Evolutionary conservation across 345 rosid species (phyloP), one percentile per base, ranked within the genome.

Genomic region (Atalantia buxifolia): DNA sequence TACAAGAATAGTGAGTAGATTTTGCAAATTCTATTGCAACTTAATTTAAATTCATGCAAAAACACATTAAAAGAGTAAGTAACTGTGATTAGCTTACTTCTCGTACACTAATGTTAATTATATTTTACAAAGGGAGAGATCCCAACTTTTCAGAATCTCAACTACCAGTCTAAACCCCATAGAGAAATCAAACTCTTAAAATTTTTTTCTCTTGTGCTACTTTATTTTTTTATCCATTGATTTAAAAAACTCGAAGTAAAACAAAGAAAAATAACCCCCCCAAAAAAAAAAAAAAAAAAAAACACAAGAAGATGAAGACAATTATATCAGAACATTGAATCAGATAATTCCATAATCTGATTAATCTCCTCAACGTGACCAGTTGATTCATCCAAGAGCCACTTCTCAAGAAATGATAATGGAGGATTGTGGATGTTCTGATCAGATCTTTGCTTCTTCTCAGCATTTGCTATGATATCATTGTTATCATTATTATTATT

Each of bases 381-480:
- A 48, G 78, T 86, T 36, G 83, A 87, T 88, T 96, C 99, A 72
- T 94, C 99, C 84, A 93, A 79, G 33, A 97, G 93, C 98, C 99
- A 97, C 78, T 93, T 97, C 92, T 97, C 98, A 77, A 97, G 95
- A 85, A 89, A 88, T 28, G 98, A 83, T 40, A 97, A 79, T 75
- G 95, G 96, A 59, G 94, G 97, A 45, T 75, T 76, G 60, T 75
- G 50, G 14, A 45, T 77, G 8, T 86, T 76, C 79, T 31, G 38
- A 30, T 76, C 83, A 2, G 77, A 9, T 7, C 12, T 18, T 50
- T 3, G 9, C 45, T 24, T 63, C 22, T 9, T 25, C 33, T 28
- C n/a, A 13, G 40, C n/a, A 38, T 45, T 45, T 45, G 50, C 50
- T 45, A 10, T 13, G 50, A 45, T 45, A 45, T 45, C 50, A 42